Base-by-base conservation (phyloP, 2,329 filamentous ascomycete genomes). In the Arthroderma sp. region DNA sequence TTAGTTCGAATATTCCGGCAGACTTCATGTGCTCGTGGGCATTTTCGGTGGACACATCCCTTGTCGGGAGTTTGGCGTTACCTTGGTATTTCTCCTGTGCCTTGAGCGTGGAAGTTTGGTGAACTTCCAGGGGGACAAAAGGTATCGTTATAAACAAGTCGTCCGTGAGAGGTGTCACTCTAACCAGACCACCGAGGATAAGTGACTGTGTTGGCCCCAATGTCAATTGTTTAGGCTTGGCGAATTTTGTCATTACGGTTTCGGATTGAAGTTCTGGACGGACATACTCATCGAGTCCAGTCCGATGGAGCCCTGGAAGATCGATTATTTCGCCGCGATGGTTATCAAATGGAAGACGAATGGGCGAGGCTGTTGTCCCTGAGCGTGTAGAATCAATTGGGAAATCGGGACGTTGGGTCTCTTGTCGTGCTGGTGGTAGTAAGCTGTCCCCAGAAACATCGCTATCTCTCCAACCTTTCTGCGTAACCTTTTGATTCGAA, bases 351-450 rank as follows among this genome's bases (percentile, higher is more conserved):
- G 87, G 86, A 11, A 96, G 78, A 29, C 91, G 82, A 53, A 98
- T 96, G 0, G 91, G 91, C 0, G 87, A 94, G 1, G 88, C 91
- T 1, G 91, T 98, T 0, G 91, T 98, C 6, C 93, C 91, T 0
- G 91, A 86, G 2, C 95, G 72, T 4, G 84, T 75, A 0, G 87
- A 94, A 1, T 94, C 83, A 7, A 93, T 66, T 1, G 89, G 89
- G 75, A 96, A 88, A 10, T 78, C 69, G 4, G 89, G 89, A 55
- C 81, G 96, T 42, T 81, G 73, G 2, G 75, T 78, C 56, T 87
- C 86, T 3, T 71, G 68, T 49, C 81, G 85, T 0, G 78, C 70
- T 2, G 88, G 87, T 0, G 89, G 89, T 0, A 96, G 74, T 30
- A 94, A 73, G 10, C 73, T 66, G 32, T 60, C 52, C 6, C 55